Percentiles rank a stretch among this genome's conserved stretches.
Evolutionary conservation across 306 rosid genomes (phyloP).

Genomic region (Lathyrus aphaca): DNA sequence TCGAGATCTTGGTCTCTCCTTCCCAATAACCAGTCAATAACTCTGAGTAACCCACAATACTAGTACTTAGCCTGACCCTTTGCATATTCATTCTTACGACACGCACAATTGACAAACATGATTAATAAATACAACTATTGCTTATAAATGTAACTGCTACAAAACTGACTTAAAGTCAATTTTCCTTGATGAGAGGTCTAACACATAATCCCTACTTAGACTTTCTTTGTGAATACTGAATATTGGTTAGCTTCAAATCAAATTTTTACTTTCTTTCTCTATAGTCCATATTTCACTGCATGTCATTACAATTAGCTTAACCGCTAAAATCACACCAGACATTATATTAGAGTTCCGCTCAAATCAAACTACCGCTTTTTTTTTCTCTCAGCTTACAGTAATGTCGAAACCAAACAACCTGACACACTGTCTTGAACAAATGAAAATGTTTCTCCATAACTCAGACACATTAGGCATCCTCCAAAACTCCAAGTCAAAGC

Average conservation of each 20-base stretch:
- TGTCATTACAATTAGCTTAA: neutral
- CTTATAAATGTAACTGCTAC: too few relatives aligned
- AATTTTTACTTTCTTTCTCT: conserved; percentile 10
- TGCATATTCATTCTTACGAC: too few relatives aligned
- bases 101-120: too few relatives aligned
- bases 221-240: neutral
- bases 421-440: neutral
- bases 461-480: neutral
- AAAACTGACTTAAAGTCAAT: too few relatives aligned
- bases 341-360: neutral
- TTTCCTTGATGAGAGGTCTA: too few relatives aligned
- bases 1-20: too few relatives aligned
- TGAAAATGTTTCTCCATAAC: neutral
- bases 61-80: too few relatives aligned
- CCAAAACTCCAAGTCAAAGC: conserved; percentile 1
- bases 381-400: neutral
- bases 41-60: too few relatives aligned
- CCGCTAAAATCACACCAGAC: neutral
- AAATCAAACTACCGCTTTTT: neutral
- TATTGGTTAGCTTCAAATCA: neutral
- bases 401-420: conserved; percentile 3
- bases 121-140: too few relatives aligned
- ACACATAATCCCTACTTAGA: neutral
- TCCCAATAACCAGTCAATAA: too few relatives aligned
- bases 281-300: conserved; percentile 1